These are phyloP conservation scores for Rasamsonia emersonii DNA, from an alignment of 2,329 filamentous ascomycete species.

Conservation along the genomic window DNA sequence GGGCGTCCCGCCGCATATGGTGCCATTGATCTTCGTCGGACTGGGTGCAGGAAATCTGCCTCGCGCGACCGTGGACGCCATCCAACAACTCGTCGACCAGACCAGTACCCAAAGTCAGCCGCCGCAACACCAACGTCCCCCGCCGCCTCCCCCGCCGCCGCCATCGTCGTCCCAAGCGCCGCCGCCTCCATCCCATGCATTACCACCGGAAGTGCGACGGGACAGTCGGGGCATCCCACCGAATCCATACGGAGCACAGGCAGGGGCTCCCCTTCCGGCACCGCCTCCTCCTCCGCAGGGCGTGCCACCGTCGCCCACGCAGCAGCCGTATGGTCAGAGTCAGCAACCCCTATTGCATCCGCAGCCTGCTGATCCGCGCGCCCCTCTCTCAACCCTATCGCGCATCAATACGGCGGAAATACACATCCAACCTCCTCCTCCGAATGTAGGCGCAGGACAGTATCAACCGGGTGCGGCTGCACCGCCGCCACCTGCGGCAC, in stretches of 20 bases:
- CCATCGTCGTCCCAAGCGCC: conserved; percentile 12
- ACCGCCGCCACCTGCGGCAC: conserved; percentile 44
- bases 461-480: conserved; percentile 25
- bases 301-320: conserved; percentile 13
- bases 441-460: conserved; percentile 15
- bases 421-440: conserved; percentile 30
- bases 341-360: conserved; percentile 14
- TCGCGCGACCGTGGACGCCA: conserved; percentile 56
- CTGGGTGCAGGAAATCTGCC: conserved; percentile 57
- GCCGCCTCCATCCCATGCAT: conserved; percentile 10
- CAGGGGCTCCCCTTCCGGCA: conserved; percentile 9
- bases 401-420: conserved; percentile 35
- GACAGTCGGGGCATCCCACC: conserved; percentile 26
- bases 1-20: conserved; percentile 64
- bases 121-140: conserved; percentile 15
- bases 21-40: conserved; percentile 66
- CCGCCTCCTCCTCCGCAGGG: conserved; percentile 15
- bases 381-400: conserved; percentile 18
- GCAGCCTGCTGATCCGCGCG: conserved; percentile 11
- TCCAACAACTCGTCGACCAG: conserved; percentile 55
- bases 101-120: conserved; percentile 26
- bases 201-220: conserved; percentile 16
- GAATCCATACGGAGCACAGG: conserved; percentile 22
- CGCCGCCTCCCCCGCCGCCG: conserved; percentile 15
- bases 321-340: conserved; percentile 16